Percentiles rank a stretch among this genome's conserved stretches.
phyloP scores from a whole-genome alignment of 768 basidiomycete species.

The Tulasnella sp. region DNA sequence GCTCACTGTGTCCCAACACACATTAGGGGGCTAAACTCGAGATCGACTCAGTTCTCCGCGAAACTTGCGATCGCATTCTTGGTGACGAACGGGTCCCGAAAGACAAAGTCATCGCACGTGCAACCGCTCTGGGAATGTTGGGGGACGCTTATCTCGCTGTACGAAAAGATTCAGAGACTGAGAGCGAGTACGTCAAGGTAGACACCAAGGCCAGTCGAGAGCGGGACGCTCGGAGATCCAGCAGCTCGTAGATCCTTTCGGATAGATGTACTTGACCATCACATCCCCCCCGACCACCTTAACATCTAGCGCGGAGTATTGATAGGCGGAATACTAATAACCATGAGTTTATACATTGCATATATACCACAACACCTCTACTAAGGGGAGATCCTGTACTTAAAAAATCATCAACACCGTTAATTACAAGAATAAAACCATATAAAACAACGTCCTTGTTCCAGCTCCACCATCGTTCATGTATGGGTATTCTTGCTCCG shows the following conservation, averaged over 20 bases:
- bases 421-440: conserved; percentile 6
- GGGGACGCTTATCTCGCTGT: conserved; percentile 74
- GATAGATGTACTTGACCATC: background rate
- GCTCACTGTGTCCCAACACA: background rate
- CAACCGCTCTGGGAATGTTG: conserved; percentile 76
- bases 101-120: conserved; percentile 63
- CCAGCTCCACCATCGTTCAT: background rate
- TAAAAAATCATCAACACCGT: background rate
- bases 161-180: conserved; percentile 57
- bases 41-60: conserved; percentile 81
- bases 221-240: conserved; percentile 26
- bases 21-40: conserved; percentile 83
- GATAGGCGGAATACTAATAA: background rate
- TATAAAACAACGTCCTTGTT: background rate
- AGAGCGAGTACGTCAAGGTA: conserved; percentile 76
- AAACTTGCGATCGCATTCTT: conserved; percentile 79
- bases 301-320: background rate
- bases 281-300: background rate
- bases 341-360: background rate
- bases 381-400: background rate
- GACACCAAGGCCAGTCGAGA: conserved; percentile 48
- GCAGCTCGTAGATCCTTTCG: background rate
- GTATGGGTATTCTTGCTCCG: background rate
- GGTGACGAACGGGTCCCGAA: conserved; percentile 33
- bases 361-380: background rate